Evolutionary conservation across 306 rosid species (phyloP).

Genomic region (Delonix regia): DNA sequence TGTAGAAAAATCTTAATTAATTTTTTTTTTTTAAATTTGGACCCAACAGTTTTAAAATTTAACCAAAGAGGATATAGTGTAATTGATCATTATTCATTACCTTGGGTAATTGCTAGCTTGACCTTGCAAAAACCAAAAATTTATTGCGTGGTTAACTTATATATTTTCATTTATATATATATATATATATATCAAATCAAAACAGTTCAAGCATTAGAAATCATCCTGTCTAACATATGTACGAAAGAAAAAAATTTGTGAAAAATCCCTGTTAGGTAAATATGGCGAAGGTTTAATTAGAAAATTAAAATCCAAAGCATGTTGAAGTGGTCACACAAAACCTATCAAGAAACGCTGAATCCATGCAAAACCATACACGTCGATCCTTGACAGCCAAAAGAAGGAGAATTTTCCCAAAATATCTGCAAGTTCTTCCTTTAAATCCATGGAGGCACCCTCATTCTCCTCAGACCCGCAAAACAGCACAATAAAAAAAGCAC

Average conservation of each 20-base stretch:
- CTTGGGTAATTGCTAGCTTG: too few relatives aligned
- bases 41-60: too few relatives aligned
- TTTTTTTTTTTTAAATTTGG: too few relatives aligned
- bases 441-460: not conserved
- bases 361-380: constrained; percentile 37
- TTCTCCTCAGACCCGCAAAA: constrained; percentile 26
- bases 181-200: too few relatives aligned
- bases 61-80: too few relatives aligned
- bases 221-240: not conserved
- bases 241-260: not conserved
- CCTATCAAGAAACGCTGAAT: constrained; percentile 21
- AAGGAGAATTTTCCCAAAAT: constrained; percentile 22
- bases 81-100: too few relatives aligned
- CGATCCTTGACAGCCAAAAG: constrained; percentile 18
- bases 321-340: not conserved
- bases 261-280: too few relatives aligned
- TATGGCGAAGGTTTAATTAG: constrained; percentile 14
- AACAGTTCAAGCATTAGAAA: too few relatives aligned
- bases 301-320: not conserved
- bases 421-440: not conserved
- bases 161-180: too few relatives aligned
- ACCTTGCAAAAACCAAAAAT: too few relatives aligned
- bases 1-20: too few relatives aligned
- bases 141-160: too few relatives aligned
- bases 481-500: not conserved